phyloP scores from a whole-genome alignment of 1,284 basidiomycete genomes.

The Puccinia novopanici region DNA sequence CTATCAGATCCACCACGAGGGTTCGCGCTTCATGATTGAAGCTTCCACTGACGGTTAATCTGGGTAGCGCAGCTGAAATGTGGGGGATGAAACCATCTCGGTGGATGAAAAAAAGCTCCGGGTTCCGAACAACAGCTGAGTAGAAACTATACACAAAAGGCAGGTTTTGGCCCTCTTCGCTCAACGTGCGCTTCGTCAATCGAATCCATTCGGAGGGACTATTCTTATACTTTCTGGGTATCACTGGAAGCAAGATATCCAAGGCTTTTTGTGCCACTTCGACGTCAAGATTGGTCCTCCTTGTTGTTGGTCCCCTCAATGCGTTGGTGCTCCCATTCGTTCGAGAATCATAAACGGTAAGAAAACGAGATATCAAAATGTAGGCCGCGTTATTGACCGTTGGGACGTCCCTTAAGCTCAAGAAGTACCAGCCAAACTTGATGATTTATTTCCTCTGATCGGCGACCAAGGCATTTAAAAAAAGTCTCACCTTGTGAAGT shows the following conservation, averaged over 20 bases:
- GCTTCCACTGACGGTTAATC: constrained; percentile 73
- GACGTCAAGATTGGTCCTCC: constrained; percentile 70
- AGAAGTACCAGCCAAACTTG: constrained; percentile 89
- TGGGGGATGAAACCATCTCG: constrained; percentile 93
- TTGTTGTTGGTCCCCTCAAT: constrained; percentile 82
- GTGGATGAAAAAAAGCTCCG: constrained; percentile 88
- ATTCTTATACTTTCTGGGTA: constrained; percentile 64
- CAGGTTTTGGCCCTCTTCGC: constrained; percentile 82
- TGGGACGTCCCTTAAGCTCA: constrained; percentile 75
- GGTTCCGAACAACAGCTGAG: constrained; percentile 85
- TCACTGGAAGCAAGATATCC: too few species aligned
- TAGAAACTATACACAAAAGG: constrained; percentile 86
- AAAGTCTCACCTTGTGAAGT: too few species aligned
- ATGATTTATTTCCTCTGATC: constrained; percentile 90
- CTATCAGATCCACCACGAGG: constrained; percentile 61
- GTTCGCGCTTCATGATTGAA: constrained; percentile 79
- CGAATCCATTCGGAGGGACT: constrained; percentile 82
- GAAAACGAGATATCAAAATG: constrained; percentile 90
- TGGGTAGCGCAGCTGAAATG: constrained; percentile 85
- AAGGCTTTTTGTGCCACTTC: too few species aligned
- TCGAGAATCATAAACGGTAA: constrained; percentile 84
- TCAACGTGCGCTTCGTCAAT: constrained; percentile 79
- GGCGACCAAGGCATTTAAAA: too few species aligned
- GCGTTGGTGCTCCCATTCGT: constrained; percentile 91
- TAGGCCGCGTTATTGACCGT: constrained; percentile 94